phyloP scores from a whole-genome alignment of 2,329 filamentous ascomycete species.

The Fusarium secorum region DNA sequence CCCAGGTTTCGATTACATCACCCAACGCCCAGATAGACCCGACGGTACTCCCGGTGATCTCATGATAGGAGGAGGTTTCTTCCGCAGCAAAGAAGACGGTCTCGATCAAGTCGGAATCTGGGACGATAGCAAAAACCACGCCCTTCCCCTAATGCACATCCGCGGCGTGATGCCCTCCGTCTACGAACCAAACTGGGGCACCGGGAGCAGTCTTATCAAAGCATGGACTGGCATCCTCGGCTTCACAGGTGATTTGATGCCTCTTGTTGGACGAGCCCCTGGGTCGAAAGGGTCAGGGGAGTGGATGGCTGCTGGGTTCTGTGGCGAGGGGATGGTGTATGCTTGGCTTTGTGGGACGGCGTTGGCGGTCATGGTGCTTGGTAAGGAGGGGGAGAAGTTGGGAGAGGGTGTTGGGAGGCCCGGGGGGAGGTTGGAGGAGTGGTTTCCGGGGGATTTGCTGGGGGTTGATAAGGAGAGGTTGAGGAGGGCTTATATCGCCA shows the following conservation, averaged over 20 bases:
- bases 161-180: constrained; percentile 53
- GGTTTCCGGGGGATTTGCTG: constrained; percentile 52
- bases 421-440: constrained; percentile 47
- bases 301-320: constrained; percentile 62
- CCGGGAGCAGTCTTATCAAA: constrained; percentile 45
- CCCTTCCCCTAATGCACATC: constrained; percentile 50
- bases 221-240: constrained; percentile 61
- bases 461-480: constrained; percentile 46
- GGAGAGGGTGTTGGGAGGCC: constrained; percentile 47
- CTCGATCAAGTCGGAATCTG: constrained; percentile 56
- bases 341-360: constrained; percentile 61
- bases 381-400: constrained; percentile 46
- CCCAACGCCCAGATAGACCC: constrained; percentile 51
- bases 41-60: constrained; percentile 53
- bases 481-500: constrained; percentile 47
- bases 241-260: constrained; percentile 57
- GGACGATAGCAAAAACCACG: constrained; percentile 54
- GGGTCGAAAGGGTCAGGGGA: constrained; percentile 48
- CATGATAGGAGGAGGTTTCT: constrained; percentile 63
- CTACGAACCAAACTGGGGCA: constrained; percentile 51
- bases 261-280: constrained; percentile 58
- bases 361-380: constrained; percentile 55
- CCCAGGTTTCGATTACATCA: constrained; percentile 60
- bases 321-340: constrained; percentile 62
- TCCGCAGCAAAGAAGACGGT: constrained; percentile 52